Evolutionary conservation across 139 green algal species (phyloP).

Genomic region (Monoraphidium neglectum): DNA sequence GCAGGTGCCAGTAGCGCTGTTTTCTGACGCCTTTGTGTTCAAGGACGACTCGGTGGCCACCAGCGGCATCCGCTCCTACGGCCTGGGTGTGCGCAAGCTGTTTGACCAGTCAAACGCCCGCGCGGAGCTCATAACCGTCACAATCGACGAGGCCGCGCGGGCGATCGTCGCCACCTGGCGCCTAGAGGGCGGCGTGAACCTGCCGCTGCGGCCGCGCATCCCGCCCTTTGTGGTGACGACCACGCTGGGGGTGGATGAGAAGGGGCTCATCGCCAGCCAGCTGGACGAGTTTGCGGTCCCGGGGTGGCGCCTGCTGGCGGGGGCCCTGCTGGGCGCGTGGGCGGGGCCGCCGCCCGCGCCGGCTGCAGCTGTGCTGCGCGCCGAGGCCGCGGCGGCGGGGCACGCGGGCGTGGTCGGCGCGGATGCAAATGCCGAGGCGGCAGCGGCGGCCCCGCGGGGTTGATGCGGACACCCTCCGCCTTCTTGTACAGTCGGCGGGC

Average conservation of each 20-base stretch:
- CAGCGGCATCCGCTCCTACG: constrained; percentile 30
- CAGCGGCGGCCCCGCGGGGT: too few species aligned
- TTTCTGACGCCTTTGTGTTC: constrained; percentile 35
- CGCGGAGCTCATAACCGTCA: constrained; percentile 31
- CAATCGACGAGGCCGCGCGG: background rate
- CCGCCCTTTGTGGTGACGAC: constrained; percentile 41
- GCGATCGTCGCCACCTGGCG: constrained; percentile 29
- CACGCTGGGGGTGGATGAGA: constrained; percentile 7
- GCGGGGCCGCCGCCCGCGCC: constrained; percentile 15
- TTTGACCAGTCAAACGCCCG: constrained; percentile 29
- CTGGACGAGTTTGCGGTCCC: constrained; percentile 23
- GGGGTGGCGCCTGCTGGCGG: constrained; percentile 16
- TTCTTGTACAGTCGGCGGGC: too few species aligned
- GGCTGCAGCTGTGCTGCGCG: constrained; percentile 9
- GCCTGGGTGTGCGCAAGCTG: constrained; percentile 25
- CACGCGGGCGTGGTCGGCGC: too few species aligned
- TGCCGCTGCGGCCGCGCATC: constrained; percentile 35
- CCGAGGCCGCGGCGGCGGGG: constrained; percentile 1
- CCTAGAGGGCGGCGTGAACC: constrained; percentile 41
- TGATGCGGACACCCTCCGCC: too few species aligned
- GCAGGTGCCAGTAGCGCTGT: background rate
- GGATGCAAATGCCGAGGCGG: too few species aligned
- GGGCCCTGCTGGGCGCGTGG: constrained; percentile 8
- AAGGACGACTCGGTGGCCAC: constrained; percentile 41
- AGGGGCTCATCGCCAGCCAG: constrained; percentile 26